These are phyloP conservation scores for Nicotiana attenuata DNA, from an alignment of 257 asterid species.

Conservation along the genomic window DNA sequence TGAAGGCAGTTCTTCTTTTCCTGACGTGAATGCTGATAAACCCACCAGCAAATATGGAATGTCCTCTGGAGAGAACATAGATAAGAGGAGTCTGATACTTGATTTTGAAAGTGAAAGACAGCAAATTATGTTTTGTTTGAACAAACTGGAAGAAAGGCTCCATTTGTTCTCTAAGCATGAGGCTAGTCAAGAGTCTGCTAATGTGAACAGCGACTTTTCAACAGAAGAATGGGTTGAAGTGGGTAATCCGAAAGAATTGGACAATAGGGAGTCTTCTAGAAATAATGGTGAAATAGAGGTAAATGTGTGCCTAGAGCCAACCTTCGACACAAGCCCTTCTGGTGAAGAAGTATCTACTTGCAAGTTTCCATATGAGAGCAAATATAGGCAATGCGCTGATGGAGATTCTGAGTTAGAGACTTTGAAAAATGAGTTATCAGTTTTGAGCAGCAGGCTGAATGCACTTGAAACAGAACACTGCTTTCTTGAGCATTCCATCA, in stretches of 20 bases:
- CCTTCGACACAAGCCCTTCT: slow-evolving; percentile 9
- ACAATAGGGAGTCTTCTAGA: slow-evolving; percentile 4
- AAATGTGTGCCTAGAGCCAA: slow-evolving; percentile 11
- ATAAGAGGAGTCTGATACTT: slow-evolving; percentile 10
- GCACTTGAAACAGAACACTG: slow-evolving; percentile 41
- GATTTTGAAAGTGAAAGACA: slow-evolving; percentile 41
- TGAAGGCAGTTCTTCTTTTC: slow-evolving; percentile 5
- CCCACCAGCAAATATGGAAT: slow-evolving; percentile 11
- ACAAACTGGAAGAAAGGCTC: slow-evolving; percentile 39
- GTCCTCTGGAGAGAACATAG: slow-evolving; percentile 6
- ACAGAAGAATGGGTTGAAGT: slow-evolving; percentile 20
- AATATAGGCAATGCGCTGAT: background rate
- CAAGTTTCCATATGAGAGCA: slow-evolving; percentile 8
- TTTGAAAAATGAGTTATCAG: slow-evolving; percentile 36
- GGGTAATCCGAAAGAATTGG: slow-evolving; percentile 11
- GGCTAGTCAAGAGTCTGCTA: slow-evolving; percentile 10
- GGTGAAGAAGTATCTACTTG: slow-evolving; percentile 10
- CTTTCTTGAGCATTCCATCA: slow-evolving; percentile 40
- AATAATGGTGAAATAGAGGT: slow-evolving; percentile 21
- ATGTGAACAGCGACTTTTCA: slow-evolving; percentile 15
- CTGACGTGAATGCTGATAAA: slow-evolving; percentile 7
- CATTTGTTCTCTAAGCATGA: slow-evolving; percentile 20
- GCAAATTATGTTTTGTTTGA: slow-evolving; percentile 30
- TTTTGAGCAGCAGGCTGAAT: slow-evolving; percentile 34
- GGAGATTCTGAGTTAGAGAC: slow-evolving; percentile 25